Evolutionary conservation across 106 monocot genomes (phyloP).

Genomic region (Allium cepa): DNA sequence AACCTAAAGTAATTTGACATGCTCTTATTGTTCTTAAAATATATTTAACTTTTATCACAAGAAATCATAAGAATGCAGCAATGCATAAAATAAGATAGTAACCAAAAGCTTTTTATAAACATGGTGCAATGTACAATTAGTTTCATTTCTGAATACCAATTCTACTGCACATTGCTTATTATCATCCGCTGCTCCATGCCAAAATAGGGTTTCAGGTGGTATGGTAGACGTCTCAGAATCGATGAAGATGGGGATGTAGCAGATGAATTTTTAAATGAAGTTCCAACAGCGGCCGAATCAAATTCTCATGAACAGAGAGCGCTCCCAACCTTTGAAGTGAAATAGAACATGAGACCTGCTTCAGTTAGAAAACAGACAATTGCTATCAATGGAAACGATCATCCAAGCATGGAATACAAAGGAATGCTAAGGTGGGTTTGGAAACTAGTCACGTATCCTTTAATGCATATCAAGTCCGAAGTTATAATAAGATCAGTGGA

Average conservation of each 20-base stretch:
- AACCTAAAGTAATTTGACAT: no score
- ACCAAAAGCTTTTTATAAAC: no score
- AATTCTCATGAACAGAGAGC: conserved; percentile 2
- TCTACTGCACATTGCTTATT: no score
- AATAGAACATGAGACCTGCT: conserved; percentile 37
- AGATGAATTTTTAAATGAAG: conserved; percentile 74
- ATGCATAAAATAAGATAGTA: no score
- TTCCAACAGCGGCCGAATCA: conserved; percentile 7
- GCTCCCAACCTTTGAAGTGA: conserved; percentile 29
- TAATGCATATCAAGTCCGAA: no score
- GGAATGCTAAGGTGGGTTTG: conserved; percentile 49
- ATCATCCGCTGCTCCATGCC: background rate
- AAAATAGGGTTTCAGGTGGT: conserved; percentile 75
- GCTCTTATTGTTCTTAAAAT: no score
- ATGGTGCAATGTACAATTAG: no score
- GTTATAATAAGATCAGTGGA: no score
- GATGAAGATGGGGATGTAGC: conserved; percentile 94
- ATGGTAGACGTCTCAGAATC: conserved; percentile 40
- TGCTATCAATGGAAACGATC: conserved; percentile 34
- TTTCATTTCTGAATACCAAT: no score
- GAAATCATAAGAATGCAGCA: no score
- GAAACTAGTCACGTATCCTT: background rate
- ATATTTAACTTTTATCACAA: no score
- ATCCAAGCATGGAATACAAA: conserved; percentile 43
- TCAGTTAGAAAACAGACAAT: conserved; percentile 42